These are phyloP conservation scores for Geotrichum carabidarum DNA, from an alignment of 1,139 yeast genomes.

Conservation along the genomic window DNA sequence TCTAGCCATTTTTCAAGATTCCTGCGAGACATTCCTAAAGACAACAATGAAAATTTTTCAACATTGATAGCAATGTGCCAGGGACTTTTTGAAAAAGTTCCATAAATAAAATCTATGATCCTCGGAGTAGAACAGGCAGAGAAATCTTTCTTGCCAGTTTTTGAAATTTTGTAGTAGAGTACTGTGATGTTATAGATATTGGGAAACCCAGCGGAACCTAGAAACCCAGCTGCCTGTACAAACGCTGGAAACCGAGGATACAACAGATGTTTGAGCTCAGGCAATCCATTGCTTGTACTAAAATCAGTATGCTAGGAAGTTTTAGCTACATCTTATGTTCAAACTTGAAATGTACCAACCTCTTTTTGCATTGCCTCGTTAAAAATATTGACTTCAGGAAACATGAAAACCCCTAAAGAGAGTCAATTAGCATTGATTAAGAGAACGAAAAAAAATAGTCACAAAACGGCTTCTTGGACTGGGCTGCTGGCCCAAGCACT, in stretches of 20 bases:
- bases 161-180: conserved; percentile 38
- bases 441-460: conserved; percentile 1
- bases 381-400: conserved; percentile 37
- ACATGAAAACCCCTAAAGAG: conserved; percentile 33
- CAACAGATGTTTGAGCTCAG: conserved; percentile 46
- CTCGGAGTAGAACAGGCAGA: conserved; percentile 41
- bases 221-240: conserved; percentile 30
- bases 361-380: conserved; percentile 18
- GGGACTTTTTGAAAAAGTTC: conserved; percentile 8
- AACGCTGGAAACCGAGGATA: conserved; percentile 41
- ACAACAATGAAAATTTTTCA: conserved; percentile 16
- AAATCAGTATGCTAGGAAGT: conserved; percentile 27
- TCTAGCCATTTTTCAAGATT: conserved; percentile 66
- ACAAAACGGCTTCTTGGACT: conserved; percentile 21
- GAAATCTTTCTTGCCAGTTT: conserved; percentile 13
- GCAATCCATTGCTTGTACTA: conserved; percentile 37
- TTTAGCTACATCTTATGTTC: not conserved
- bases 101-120: conserved; percentile 51
- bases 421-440: conserved; percentile 8
- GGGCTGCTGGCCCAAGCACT: conserved; percentile 21
- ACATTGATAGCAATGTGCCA: conserved; percentile 18
- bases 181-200: conserved; percentile 51
- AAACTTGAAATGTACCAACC: conserved; percentile 6
- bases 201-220: conserved; percentile 28
- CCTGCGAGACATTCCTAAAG: conserved; percentile 16